Evolutionary conservation across 2,329 filamentous ascomycete species (phyloP).

Genomic region (Trichoderma oligosporum): DNA sequence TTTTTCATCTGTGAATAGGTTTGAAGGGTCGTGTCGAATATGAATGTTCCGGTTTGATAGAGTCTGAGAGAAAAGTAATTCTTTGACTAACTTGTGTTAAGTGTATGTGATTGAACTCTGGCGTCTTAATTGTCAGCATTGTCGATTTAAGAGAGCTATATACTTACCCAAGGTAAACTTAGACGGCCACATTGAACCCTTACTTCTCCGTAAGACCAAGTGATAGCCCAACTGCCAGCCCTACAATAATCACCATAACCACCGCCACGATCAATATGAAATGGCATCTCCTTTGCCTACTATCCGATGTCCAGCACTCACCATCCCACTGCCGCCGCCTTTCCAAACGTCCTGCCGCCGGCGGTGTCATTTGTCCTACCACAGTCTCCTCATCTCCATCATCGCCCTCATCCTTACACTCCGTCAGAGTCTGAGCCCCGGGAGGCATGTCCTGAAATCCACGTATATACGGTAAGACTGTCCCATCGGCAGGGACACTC

Average conservation of each 20-base stretch:
- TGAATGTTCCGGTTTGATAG: constrained; percentile 62
- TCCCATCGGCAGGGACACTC: not conserved
- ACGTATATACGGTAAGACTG: constrained; percentile 16
- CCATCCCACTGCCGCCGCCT: constrained; percentile 20
- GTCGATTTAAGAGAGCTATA: not conserved
- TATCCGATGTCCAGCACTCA: constrained; percentile 6
- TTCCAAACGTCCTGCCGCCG: not conserved
- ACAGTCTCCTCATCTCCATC: constrained; percentile 12
- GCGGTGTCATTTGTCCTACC: constrained; percentile 16
- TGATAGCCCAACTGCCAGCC: constrained; percentile 39
- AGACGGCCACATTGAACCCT: constrained; percentile 18
- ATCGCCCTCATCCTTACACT: constrained; percentile 17
- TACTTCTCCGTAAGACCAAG: constrained; percentile 39
- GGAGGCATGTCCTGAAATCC: constrained; percentile 12
- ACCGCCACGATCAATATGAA: constrained; percentile 30
- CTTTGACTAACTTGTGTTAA: not conserved
- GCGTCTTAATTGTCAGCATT: not conserved
- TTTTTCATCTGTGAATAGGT: too few species aligned
- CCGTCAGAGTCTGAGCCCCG: not conserved
- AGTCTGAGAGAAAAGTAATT: constrained; percentile 27
- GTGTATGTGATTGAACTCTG: not conserved
- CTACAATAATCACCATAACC: constrained; percentile 33
- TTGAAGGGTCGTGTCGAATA: constrained; percentile 56
- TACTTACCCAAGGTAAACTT: not conserved
- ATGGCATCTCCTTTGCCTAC: constrained; percentile 33